A percentile compares a stretch with the other conserved stretches of the same genome.
These are phyloP conservation scores for Colletotrichum godetiae DNA, from an alignment of 2,329 filamentous ascomycete genomes.

Conservation along the genomic window DNA sequence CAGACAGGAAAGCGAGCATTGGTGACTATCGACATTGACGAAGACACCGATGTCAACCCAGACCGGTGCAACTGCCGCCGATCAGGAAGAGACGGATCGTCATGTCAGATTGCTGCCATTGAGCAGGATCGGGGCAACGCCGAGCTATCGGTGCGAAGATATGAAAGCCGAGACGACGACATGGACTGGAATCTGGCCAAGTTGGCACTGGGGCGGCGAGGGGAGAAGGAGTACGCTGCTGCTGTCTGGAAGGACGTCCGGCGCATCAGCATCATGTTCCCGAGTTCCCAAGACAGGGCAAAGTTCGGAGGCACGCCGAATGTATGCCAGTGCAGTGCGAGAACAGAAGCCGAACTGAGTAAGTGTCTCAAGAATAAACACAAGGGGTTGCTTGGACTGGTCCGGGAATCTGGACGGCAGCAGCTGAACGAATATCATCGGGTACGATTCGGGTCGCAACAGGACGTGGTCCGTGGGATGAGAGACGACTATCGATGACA, in stretches of 20 bases:
- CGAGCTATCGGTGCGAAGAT: slow-evolving; percentile 42
- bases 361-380: slow-evolving; percentile 42
- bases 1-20: slow-evolving; percentile 40
- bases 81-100: slow-evolving; percentile 40
- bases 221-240: slow-evolving; percentile 23
- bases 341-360: slow-evolving; percentile 39
- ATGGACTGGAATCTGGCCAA: slow-evolving; percentile 45
- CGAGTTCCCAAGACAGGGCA: slow-evolving; percentile 36
- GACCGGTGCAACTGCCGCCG: slow-evolving; percentile 48
- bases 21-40: slow-evolving; percentile 46
- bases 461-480: slow-evolving; percentile 32
- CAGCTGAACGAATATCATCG: slow-evolving; percentile 36
- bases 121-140: slow-evolving; percentile 42
- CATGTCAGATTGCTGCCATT: slow-evolving; percentile 33
- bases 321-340: slow-evolving; percentile 41
- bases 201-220: slow-evolving; percentile 38
- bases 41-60: slow-evolving; percentile 46
- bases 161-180: slow-evolving; percentile 38
- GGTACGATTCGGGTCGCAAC: slow-evolving; percentile 27
- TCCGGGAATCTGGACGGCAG: slow-evolving; percentile 43
- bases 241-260: slow-evolving; percentile 41
- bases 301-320: slow-evolving; percentile 43
- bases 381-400: slow-evolving; percentile 43
- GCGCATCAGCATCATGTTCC: slow-evolving; percentile 46
- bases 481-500: slow-evolving; percentile 22